These are phyloP conservation scores for Ophiostoma australiae DNA, from an alignment of 2,329 filamentous ascomycete genomes.

Conservation along the genomic window DNA sequence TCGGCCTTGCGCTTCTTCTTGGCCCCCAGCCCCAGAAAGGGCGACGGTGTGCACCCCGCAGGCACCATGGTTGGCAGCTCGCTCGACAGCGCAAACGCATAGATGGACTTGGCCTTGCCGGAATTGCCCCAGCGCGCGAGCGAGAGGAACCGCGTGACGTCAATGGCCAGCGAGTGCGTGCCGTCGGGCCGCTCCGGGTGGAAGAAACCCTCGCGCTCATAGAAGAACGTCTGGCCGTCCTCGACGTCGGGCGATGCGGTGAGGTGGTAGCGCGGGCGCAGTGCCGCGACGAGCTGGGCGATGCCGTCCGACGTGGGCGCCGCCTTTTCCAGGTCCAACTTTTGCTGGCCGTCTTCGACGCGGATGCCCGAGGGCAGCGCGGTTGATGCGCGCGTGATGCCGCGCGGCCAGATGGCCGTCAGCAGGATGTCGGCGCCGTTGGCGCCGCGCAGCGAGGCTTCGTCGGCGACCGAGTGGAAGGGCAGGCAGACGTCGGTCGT, in stretches of 20 bases:
- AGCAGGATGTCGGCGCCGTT: constrained; percentile 80
- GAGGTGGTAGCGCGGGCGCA: constrained; percentile 91
- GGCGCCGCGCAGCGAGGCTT: constrained; percentile 67
- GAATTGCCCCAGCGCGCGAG: constrained; percentile 73
- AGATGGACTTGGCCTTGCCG: constrained; percentile 73
- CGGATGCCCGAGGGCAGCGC: constrained; percentile 45
- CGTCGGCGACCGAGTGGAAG: constrained; percentile 71
- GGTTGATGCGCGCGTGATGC: constrained; percentile 64
- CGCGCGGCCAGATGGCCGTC: constrained; percentile 78
- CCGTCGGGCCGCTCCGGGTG: constrained; percentile 47
- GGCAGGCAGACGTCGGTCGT: constrained; percentile 72
- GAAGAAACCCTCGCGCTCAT: constrained; percentile 89
- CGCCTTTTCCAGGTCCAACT: not conserved
- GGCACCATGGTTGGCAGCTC: constrained; percentile 60
- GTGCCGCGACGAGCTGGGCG: constrained; percentile 67
- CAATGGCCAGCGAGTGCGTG: constrained; percentile 44
- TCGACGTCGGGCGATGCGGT: constrained; percentile 48
- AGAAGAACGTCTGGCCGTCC: constrained; percentile 52
- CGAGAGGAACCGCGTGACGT: constrained; percentile 84
- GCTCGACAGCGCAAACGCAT: constrained; percentile 69
- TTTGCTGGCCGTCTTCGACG: constrained; percentile 44
- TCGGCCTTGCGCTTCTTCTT: constrained; percentile 32
- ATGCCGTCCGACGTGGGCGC: constrained; percentile 51
- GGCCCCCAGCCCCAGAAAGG: constrained; percentile 45
- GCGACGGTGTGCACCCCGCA: constrained; percentile 67